Base-by-base conservation (phyloP, 805 yeast genomes). In the Ogataea minuta region DNA sequence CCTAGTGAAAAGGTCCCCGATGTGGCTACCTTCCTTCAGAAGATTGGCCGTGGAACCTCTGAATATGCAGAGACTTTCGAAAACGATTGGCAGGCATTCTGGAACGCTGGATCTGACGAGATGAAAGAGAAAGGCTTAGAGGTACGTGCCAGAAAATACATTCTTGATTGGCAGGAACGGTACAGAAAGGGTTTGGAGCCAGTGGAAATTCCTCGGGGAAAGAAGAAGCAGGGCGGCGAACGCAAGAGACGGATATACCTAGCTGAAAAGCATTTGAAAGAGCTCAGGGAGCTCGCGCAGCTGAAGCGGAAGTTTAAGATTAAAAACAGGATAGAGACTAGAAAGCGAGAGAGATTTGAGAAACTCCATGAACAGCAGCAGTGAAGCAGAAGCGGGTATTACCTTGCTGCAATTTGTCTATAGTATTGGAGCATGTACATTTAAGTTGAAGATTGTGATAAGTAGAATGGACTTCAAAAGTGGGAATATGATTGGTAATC, bases 221-320 rank as follows among this genome's bases (percentile, higher is more conserved):
- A 28, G n/a, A 81, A 74, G 69, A 87, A 87, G 71, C 69, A 79
- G 64, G 96, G 96, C 17, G 95, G 96, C 56, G 96, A 89, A 64
- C 77, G 96, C 60, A 83, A 79, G 54, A 75, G 82, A 45, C 77
- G 74, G 53, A 83, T 81, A 56, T 73, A 72, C 49, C 65, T 70
- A 12, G 91, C 95, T 8, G 75, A 74, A 46, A 60, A 76, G 63
- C 63, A 74, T 38, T 72, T 79, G 39, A 77, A 76, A 50, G 76
- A 78, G 48, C 67, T 72, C 53, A 77, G 59, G 31, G 57, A 53
- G 23, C 38, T 53, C 13, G 62, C 67, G 12, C 62, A 64, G 35
- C 45, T 59, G 32, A 57, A 54, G 41, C 62, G 56, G 39, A 31
- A 39, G 20, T 51, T 43, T 28, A 55, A 48, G 39, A 60, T 57